These are phyloP conservation scores for Kazachstania bromeliacearum DNA, from an alignment of 805 yeast genomes.

Conservation along the genomic window DNA sequence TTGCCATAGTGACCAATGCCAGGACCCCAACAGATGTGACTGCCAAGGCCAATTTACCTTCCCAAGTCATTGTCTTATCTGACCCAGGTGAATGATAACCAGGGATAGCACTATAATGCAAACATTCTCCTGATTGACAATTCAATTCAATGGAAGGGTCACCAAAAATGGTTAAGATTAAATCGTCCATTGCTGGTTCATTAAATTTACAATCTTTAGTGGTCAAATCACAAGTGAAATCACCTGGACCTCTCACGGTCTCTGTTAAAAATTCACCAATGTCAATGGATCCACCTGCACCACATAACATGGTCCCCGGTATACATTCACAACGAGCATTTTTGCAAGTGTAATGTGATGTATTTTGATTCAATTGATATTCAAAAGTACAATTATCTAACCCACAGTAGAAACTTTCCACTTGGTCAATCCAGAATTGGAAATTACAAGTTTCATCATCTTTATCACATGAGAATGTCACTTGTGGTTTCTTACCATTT, in stretches of 20 bases:
- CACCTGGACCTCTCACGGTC: slow-evolving; percentile 89
- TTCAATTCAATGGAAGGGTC: slow-evolving; percentile 77
- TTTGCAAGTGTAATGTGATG: slow-evolving; percentile 71
- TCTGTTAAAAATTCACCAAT: slow-evolving; percentile 86
- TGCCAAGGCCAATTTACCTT: slow-evolving; percentile 38
- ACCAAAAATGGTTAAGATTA: slow-evolving; percentile 88
- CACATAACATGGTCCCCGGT: slow-evolving; percentile 90
- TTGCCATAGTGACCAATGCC: slow-evolving; percentile 19
- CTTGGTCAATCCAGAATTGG: slow-evolving; percentile 92
- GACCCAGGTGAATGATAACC: slow-evolving; percentile 63
- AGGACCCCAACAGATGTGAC: slow-evolving; percentile 33
- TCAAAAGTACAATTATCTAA: slow-evolving; percentile 63
- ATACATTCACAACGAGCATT: slow-evolving; percentile 78
- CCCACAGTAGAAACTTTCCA: slow-evolving; percentile 86
- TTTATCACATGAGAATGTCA: slow-evolving; percentile 79
- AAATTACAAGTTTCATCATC: slow-evolving; percentile 63
- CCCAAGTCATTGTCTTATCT: slow-evolving; percentile 25
- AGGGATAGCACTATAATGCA: slow-evolving; percentile 87
- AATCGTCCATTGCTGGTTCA: slow-evolving; percentile 93
- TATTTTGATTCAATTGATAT: slow-evolving; percentile 49
- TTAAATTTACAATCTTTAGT: slow-evolving; percentile 64
- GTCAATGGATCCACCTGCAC: slow-evolving; percentile 88
- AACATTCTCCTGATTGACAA: slow-evolving; percentile 83
- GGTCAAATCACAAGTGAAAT: slow-evolving; percentile 66
- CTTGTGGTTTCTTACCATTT: slow-evolving; percentile 78